Percentiles rank a stretch among this genome's conserved stretches.
These are phyloP conservation scores for Xylariaceae sp. DNA, from an alignment of 2,329 filamentous ascomycete species.

Conservation along the genomic window DNA sequence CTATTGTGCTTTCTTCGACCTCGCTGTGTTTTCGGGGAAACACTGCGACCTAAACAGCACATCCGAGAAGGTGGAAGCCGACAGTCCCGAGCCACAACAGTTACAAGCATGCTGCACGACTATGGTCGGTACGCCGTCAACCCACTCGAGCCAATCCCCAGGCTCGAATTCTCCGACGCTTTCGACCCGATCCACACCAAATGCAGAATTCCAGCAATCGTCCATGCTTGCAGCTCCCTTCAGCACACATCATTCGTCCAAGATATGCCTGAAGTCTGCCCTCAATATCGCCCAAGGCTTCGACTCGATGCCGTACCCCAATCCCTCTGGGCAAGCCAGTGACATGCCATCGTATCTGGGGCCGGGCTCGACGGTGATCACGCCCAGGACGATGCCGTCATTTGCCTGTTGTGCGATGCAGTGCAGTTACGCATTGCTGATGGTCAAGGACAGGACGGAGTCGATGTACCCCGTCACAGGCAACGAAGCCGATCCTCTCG, in stretches of 20 bases:
- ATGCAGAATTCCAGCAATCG: conserved; percentile 18
- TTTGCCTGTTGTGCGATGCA: conserved; percentile 52
- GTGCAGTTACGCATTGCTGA: conserved; percentile 47
- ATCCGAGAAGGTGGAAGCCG: conserved; percentile 23
- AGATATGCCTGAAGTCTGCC: conserved; percentile 52
- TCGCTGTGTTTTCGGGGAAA: conserved; percentile 51
- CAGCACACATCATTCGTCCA: conserved; percentile 49
- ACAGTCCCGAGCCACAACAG: conserved; percentile 35
- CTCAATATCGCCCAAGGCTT: conserved; percentile 52
- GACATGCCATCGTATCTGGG: conserved; percentile 41
- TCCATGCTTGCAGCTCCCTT: conserved; percentile 43
- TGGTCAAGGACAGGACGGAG: conserved; percentile 46
- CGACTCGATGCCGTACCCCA: conserved; percentile 49
- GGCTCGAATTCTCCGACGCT: conserved; percentile 35
- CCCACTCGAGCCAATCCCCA: conserved; percentile 25
- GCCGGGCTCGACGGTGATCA: conserved; percentile 41
- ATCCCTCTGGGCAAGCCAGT: conserved; percentile 41
- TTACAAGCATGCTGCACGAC: conserved; percentile 43
- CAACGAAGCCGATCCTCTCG: conserved; percentile 28
- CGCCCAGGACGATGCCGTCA: conserved; percentile 49
- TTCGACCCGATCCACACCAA: conserved; percentile 35
- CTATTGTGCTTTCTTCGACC: conserved; percentile 54
- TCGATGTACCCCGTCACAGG: conserved; percentile 39
- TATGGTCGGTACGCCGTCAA: conserved; percentile 29
- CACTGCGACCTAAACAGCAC: conserved; percentile 51